Evolutionary conservation across 352 stramenopile genomes (phyloP), one percentile per base, ranked within the genome.

Genomic region (Globisporangium spinosum): DNA sequence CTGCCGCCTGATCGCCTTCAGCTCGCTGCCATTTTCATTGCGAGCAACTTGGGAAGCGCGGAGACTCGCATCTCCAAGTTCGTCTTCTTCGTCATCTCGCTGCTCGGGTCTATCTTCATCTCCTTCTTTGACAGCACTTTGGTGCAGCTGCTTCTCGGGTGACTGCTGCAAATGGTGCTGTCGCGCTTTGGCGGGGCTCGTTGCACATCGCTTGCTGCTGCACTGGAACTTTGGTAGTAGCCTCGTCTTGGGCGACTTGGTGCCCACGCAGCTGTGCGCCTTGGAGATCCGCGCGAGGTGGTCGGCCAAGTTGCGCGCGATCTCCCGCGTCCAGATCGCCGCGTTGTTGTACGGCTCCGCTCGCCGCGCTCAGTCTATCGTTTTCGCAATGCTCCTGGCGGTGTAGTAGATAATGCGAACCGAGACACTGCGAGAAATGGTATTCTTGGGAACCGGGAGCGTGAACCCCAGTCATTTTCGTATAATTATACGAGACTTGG

Each of bases 291-390:
- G 79, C 38, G 79, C 81, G 10, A 94, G 70, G 49, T 94, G 86
- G 0, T 81, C 75, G 2, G 85, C 86, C 27, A 94, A 65, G 47
- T 94, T 91, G 23, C 74, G 79, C 12, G 84, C 79, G 15, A 94
- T 77, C 70, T 91, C 86, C 3, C 86, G 74, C 23, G 81, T 90
- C 86, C 84, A 94, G 53, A 89, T 81, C 20, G 84, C 88, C 32
- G 85, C 86, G 63, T 82, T 94, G 69, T 81, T 90, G 63, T 91
- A 92, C 27, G 84, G 84, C 70, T 94, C 84, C 9, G 86, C 84
- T 25, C 85, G 83, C 8, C 86, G 80, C 40, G 70, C 84, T 35
- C 86, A 74, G 53, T 94, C 86, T 84, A 94, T 94, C 56, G 25
- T 22, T 15, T 15, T 54, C 27, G 40, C 17, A 32, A 32, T 56